Evolutionary conservation across 2,329 filamentous ascomycete genomes (phyloP), one percentile per base, ranked within the genome.

Genomic region (Alternaria postmessia): DNA sequence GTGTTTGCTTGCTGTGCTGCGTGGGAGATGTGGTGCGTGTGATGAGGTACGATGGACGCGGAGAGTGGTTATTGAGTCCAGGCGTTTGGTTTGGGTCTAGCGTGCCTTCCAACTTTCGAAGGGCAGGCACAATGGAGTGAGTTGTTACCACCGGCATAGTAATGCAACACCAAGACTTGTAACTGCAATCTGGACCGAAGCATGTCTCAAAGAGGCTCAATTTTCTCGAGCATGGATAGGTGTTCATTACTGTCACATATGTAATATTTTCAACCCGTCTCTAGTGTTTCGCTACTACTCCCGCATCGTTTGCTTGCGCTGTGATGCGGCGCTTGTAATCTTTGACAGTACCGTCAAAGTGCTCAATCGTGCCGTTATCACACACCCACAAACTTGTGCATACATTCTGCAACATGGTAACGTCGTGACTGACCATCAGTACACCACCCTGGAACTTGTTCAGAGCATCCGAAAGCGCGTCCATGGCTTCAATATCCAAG

Each of bases 401-500:
- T 38, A 99, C 95, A 54, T 91, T 96, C 83, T 97, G 93, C 79
- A 99, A 80, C 93, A 99, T 97, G 1, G 95, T 98, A 54, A 99
- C 95, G 77, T 99, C 95, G 90, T 99, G 95, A 75, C 92, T 96
- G 58, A 99, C 95, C 93, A 99, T 98, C 72, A 99, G 83, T 57
- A 99, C 94, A 78, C 95, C 95, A 63, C 95, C 95, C 81, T 96
- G 87, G 82, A 98, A 99, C 66, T 89, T 87, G 69, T 88, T 86
- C 69, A 99, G 84, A 16, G 95, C 95, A 30, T 90, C 88, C 5
- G 92, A 90, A 53, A 99, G 84, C 11, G 95, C 94, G 79, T 99
- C 95, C 95, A 99, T 97, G 66, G 95, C 95, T 80, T 99, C 95
- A 71, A 99, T 98, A 87, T 99, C 95, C 72, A 99, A 84, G 80